Evolutionary conservation across 2,329 filamentous ascomycete genomes (phyloP), one percentile per base, ranked within the genome.

Genomic region (Paraconiothyrium sp.): DNA sequence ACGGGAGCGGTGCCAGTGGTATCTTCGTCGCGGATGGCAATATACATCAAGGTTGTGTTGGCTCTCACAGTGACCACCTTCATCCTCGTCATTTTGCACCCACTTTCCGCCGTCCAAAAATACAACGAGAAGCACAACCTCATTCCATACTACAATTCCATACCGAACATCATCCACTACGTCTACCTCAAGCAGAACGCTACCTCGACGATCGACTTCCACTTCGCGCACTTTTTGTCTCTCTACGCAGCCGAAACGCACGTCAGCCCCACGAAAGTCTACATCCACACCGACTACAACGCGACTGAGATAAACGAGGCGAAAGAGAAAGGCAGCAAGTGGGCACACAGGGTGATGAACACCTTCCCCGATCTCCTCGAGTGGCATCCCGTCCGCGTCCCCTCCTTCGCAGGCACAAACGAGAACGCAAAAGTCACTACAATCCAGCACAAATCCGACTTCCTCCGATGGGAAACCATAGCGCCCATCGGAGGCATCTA

Each of bases 261-360:
- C 57, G 54, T 70, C 54, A 60, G 64, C 4, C 64, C 68, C 4
- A 56, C 54, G 3, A 46, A 58, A n/a, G 64, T 71, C 39, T 68
- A 65, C 62, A 67, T 72, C 30, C 68, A 71, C 61, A 67, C 65
- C 59, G 69, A 72, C 57, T 67, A 52, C 66, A 69, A 60, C 49
- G 57, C 57, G 22, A 60, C 54, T 9, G 55, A 66, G 20, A 64
- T 69, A 14, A 52, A 22, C n/a, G 39, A 59, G n/a, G 68, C 67
- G 11, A 50, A 57, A 14, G 2, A 14, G 16, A 41, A 50, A 4
- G 65, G 67, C 30, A 59, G 58, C 44, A 59, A 39, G 24, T 71
- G 66, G 68, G 67, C 70, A 24, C 63, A 60, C 32, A 63, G 62
- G n/a, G 51, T 70, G 49, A 46, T 69, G n/a, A 70, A 58, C 7